Conservation (phyloP, 305 asterid genomes). For the Plantago lanceolata region DNA sequence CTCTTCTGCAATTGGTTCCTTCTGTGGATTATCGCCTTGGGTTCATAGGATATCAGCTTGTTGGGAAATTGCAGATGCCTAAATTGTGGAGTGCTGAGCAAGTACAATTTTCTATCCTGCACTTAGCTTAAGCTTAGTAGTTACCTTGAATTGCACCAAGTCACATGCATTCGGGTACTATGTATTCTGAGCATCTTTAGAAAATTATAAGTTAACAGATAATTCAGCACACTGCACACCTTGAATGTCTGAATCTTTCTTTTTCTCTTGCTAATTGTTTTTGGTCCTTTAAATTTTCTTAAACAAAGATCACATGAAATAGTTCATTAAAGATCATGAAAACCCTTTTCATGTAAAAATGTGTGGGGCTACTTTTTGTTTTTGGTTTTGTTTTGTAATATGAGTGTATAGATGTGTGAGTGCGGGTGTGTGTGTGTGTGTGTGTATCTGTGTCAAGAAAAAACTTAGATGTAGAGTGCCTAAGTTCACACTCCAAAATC, state of each 20-base stretch:
- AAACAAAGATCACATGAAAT: conserved; percentile 7
- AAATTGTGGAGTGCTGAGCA: conserved; percentile 93
- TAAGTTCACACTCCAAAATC: neutral
- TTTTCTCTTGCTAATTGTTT: conserved; percentile 1
- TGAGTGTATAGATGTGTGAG: neutral
- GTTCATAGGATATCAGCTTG: conserved; percentile 67
- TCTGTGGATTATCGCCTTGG: conserved; percentile 62
- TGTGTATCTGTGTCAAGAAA: neutral
- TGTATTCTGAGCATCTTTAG: neutral
- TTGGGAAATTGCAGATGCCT: conserved; percentile 65
- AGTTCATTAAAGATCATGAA: neutral
- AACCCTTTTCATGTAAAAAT: neutral
- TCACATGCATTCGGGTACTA: neutral
- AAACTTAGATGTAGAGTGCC: too few species aligned
- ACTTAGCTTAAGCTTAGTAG: conserved; percentile 7
- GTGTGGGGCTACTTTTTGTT: neutral
- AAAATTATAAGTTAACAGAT: too few species aligned
- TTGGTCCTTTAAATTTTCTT: conserved; percentile 2
- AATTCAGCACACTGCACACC: neutral
- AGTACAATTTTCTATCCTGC: conserved; percentile 36
- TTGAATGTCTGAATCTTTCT: too few species aligned
- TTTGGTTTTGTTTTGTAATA: too few species aligned
- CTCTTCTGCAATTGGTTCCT: conserved; percentile 45
- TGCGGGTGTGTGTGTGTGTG: neutral
- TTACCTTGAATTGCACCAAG: neutral